Evolutionary conservation across 805 yeast species (phyloP), one percentile per base, ranked within the genome.

Genomic region (Saccharomycopsis babjevae): DNA sequence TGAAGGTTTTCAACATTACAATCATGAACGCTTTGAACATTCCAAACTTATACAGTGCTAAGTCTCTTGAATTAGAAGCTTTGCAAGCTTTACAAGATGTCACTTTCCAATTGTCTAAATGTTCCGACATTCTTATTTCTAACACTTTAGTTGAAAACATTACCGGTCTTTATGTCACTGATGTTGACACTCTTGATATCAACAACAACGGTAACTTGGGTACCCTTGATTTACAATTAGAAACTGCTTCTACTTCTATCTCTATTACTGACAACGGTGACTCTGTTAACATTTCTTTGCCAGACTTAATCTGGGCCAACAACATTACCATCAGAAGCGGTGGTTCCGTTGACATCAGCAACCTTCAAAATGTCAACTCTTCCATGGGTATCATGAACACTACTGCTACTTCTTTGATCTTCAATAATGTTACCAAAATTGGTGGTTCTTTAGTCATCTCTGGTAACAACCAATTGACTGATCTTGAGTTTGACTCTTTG

Each of bases 171-270:
- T 73, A 73, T 67, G 76, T 80, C 66, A 68, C 73, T 56, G 66
- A 72, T 63, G 79, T 78, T 59, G 77, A 76, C 64, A 72, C 71
- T 58, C 85, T 86, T 77, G 79, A 93, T 79, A 82, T 94, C 70
- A 92, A 91, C 91, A 94, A 94, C 87, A 94, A 94, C 84, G 77
- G 74, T 67, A 82, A 85, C 73, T 83, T 94, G 74, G 83, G 79
- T 68, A 74, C 89, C 63, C 82, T 88, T 68, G 81, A 86, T 72
- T 84, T 93, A 59, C 83, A 83, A 65, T 81, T 93, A 72, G 75
- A 84, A 74, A 76, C 87, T 63, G 94, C 91, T 66, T 82, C 93
- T 64, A 83, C 83, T 72, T 73, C 85, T 65, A 80, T 94, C 69
- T 83, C 86, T 69, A 84, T 94, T 72, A 84, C 97, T 66, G 88